Base-by-base conservation (phyloP, 495 filamentous ascomycete genomes). In the Sabuloglossum arenarium region DNA sequence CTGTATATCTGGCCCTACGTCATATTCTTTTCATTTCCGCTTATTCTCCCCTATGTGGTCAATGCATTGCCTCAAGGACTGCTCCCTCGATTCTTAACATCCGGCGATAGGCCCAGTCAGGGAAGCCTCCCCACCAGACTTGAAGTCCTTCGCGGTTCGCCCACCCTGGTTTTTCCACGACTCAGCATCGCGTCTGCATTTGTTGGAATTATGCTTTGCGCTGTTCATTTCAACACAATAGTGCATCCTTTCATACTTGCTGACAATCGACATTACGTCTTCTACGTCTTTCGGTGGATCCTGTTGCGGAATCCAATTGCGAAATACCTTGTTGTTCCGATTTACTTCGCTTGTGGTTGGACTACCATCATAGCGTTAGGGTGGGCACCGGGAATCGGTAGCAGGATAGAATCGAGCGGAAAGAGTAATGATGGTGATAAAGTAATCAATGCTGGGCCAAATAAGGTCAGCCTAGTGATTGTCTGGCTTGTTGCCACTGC, bases 241-340 rank as follows among this genome's bases (percentile, higher is more conserved):
- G 79, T 98, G 54, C 91, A 98, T 65, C 91, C 91, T 0, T 98
- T 96, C 62, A 94, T 90, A 0, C 76, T 97, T 3, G 91, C 91
- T 29, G 91, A 98, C 65, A 98, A 98, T 68, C 74, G 91, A 1
- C 93, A 97, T 65, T 98, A 94, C 70, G 78, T 91, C 56, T 98
- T 98, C 69, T 98, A 98, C 67, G 73, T 91, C 57, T 97, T 98
- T 71, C 83, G 87, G 9, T 47, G 55, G 0, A 77, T 93, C 59
- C 81, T 88, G 11, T 79, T 93, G 54, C 73, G 77, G 3, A 78
- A 86, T 56, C 70, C 75, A 0, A 66, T 69, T 19, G 63, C 84
- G 14, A 80, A 82, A 32, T 93, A 93, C 64, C 64, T 75, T 16
- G 79, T 82, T 2, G 79, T 80, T 0, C 71, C 79, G 0, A 64